These are phyloP conservation scores for Phylloporus rhodoxanthus DNA, from an alignment of 768 basidiomycete species.

Conservation along the genomic window DNA sequence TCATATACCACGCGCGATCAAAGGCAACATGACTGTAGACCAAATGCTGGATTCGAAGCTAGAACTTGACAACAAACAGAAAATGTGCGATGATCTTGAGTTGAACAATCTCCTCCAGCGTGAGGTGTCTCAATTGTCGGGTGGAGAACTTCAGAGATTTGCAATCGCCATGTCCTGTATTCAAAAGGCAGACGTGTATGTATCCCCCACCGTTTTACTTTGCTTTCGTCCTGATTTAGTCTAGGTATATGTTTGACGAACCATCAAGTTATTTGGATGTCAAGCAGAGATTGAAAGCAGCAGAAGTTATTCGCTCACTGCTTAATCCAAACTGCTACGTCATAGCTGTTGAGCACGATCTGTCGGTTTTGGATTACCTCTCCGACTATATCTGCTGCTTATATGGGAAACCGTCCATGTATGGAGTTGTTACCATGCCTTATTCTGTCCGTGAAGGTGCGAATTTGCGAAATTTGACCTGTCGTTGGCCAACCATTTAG, in stretches of 20 bases:
- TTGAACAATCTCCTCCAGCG: constrained; percentile 81
- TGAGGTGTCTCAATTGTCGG: constrained; percentile 80
- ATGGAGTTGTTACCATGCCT: constrained; percentile 99
- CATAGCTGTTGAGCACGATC: constrained; percentile 97
- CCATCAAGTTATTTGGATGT: constrained; percentile 98
- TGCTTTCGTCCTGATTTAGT: constrained; percentile 2
- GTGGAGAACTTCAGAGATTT: constrained; percentile 96
- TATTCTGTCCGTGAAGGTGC: constrained; percentile 94
- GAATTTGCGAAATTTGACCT: constrained; percentile 11
- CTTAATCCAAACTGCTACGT: constrained; percentile 84
- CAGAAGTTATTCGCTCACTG: constrained; percentile 87
- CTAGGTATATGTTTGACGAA: constrained; percentile 98
- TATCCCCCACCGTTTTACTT: constrained; percentile 8
- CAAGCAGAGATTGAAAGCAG: constrained; percentile 90
- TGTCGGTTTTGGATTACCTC: constrained; percentile 95
- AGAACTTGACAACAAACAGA: constrained; percentile 83
- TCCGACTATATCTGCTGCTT: constrained; percentile 98
- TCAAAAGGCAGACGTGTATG: constrained; percentile 91
- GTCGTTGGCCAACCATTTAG: neutral
- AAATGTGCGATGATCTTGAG: constrained; percentile 82
- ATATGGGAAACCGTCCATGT: constrained; percentile 96
- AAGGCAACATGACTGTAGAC: constrained; percentile 77
- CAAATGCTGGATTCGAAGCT: constrained; percentile 91
- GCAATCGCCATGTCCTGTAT: constrained; percentile 98
- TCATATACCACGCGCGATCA: constrained; percentile 95